phyloP scores from a whole-genome alignment of 2,329 filamentous ascomycete species.

The Amauroascus niger region DNA sequence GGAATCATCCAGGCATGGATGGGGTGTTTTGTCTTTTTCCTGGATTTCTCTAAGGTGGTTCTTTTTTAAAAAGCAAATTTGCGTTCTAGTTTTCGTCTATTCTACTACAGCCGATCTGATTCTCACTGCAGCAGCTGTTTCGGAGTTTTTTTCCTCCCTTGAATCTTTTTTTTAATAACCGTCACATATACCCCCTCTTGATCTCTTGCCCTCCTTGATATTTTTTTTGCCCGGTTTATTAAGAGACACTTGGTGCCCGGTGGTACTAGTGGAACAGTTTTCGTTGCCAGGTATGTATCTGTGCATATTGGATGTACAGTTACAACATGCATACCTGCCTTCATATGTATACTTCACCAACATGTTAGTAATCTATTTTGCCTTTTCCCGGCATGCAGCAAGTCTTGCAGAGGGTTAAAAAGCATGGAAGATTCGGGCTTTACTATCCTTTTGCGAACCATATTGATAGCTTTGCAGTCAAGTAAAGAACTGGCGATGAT shows the following conservation, averaged over 20 bases:
- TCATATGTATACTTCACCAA: too few species aligned
- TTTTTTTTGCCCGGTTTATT: background rate
- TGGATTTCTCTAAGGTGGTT: background rate
- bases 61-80: background rate
- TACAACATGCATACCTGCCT: background rate
- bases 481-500: too few species aligned
- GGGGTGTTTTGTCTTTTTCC: background rate
- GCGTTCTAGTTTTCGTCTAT: background rate
- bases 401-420: too few species aligned
- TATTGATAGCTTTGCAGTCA: too few species aligned
- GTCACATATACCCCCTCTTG: background rate
- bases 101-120: background rate
- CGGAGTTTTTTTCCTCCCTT: too few species aligned
- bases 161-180: background rate
- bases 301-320: background rate
- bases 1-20: background rate
- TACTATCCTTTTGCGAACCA: too few species aligned
- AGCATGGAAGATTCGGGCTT: too few species aligned
- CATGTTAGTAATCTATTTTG: too few species aligned
- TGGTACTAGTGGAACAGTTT: background rate
- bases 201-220: background rate
- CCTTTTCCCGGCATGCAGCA: too few species aligned
- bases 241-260: background rate
- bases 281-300: background rate
- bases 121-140: background rate